Evolutionary conservation across 495 filamentous ascomycete genomes (phyloP), one percentile per base, ranked within the genome.

Genomic region (Xylaria flabelliformis): DNA sequence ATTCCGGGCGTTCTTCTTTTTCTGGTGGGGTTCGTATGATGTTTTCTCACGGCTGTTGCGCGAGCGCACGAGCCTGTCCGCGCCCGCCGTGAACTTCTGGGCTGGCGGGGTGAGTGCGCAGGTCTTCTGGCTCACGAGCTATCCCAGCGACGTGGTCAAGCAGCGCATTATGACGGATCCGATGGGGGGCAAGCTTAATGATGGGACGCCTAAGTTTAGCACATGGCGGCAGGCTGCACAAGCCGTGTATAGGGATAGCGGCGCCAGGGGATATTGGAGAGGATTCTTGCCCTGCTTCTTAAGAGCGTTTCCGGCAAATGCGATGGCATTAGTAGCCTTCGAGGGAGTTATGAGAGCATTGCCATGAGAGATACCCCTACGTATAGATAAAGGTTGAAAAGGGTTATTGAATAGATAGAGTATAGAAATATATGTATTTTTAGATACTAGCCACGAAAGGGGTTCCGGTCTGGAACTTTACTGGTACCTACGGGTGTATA

Each of bases 121-220:
- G 84, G 82, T 97, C 48, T 99, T 97, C 83, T 99, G 96, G 96
- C 76, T 97, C 3, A 92, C 91, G 29, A 91, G 90, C 55, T 99
- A 99, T 78, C 96, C 96, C 15, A 91, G 90, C 41, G 96, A 99
- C 77, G 95, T 98, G 17, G 92, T 99, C 29, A 99, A 99, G 85
- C 95, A 98, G 81, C 89, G 94, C n/a, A 90, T 99, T 64, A 98
- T 99, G 96, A 97, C 94, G 24, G 96, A 98, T 79, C 88, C 90
- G 1, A 82, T 99, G 72, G 95, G 91, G 5, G 89, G 91, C 0
- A 86, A 86, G 13, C 80, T 93, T 21, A 85, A 85, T 12, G 93
- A 93, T 72, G 92, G 93, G 8, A 81, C 89, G 75, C 85, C 90
- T 70, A 86, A 84, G 75, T 97, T 94, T 80, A 85, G 78, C 26